Conservation (phyloP, 176 grass and related monocot genomes). For the Alloteropsis semialata region DNA sequence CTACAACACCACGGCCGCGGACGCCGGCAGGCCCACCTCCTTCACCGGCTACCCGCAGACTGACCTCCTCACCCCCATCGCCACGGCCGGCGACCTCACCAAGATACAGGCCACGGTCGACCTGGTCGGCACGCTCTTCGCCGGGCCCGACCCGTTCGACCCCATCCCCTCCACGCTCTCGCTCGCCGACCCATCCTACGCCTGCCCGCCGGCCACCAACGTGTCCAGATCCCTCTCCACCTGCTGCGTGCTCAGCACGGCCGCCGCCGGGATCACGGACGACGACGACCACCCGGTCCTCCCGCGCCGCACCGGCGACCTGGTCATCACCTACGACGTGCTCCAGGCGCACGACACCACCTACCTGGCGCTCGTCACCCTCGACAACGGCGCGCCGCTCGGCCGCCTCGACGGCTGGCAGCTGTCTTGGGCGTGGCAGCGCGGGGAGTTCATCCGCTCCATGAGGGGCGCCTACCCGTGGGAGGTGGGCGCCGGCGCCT, state of each 20-base stretch:
- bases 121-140: constrained; percentile 67
- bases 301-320: constrained; percentile 49
- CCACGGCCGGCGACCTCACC: constrained; percentile 54
- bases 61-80: constrained; percentile 71
- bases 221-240: constrained; percentile 8
- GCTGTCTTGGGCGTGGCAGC: constrained; percentile 70
- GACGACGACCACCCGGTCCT: not conserved
- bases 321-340: constrained; percentile 76
- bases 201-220: constrained; percentile 31
- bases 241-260: constrained; percentile 46
- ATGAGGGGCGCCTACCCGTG: constrained; percentile 71
- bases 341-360: constrained; percentile 39
- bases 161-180: constrained; percentile 51
- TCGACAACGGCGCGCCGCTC: constrained; percentile 59
- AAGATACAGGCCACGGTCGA: constrained; percentile 35
- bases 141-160: constrained; percentile 10
- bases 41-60: constrained; percentile 71
- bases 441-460: constrained; percentile 54
- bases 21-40: constrained; percentile 3
- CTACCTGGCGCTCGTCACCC: constrained; percentile 69
- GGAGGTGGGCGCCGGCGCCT: constrained; percentile 25
- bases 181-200: constrained; percentile 56
- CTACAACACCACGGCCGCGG: constrained; percentile 48
- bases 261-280: not conserved
- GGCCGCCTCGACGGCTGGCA: constrained; percentile 66